Conservation (phyloP, 1,284 basidiomycete species). For the Microbotryum violaceum region DNA sequence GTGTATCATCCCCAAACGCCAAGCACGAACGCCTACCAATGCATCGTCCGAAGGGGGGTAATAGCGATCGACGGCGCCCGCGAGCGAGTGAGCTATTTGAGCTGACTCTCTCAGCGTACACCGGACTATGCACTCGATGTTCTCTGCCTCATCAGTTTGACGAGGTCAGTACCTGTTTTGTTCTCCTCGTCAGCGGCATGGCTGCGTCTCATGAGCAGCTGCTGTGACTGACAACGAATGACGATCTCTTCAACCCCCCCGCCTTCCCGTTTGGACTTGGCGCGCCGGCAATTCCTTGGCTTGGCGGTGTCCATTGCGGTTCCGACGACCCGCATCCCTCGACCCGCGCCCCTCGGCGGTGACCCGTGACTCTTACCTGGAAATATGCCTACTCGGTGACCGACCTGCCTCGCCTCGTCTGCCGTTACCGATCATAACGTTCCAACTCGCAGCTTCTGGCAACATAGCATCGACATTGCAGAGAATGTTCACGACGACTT, state of each 20-base stretch:
- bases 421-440: background rate
- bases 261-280: no score
- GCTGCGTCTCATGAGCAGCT: no score
- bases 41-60: background rate
- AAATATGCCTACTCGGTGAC: background rate
- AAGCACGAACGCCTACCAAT: no score
- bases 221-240: no score
- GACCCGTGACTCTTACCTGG: background rate
- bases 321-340: background rate
- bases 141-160: no score
- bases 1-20: no score
- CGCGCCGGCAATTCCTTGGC: background rate
- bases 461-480: conserved; percentile 66
- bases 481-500: conserved; percentile 76
- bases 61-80: background rate
- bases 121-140: no score
- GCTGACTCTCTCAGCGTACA: no score
- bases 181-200: no score
- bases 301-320: background rate
- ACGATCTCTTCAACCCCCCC: no score
- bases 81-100: background rate
- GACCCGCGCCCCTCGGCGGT: background rate
- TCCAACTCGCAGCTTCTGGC: conserved; percentile 55
- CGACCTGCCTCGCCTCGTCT: background rate
- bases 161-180: no score